Conservation (phyloP, 306 rosid species). For the Chamaecrista fasciculata region DNA sequence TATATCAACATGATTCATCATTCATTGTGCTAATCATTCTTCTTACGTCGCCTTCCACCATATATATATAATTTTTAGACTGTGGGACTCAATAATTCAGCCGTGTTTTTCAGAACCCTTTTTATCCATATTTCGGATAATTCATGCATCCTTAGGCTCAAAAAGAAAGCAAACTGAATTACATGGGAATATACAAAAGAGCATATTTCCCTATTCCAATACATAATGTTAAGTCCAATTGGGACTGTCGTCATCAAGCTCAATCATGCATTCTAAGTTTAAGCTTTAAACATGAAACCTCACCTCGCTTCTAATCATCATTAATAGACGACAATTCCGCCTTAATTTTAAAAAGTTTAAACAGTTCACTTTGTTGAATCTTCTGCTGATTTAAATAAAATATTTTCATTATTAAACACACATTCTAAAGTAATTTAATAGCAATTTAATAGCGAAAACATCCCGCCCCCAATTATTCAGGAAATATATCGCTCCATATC, state of each 20-base stretch:
- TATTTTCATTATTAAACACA: no score
- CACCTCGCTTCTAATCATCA: background rate
- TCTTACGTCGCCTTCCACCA: conserved; percentile 29
- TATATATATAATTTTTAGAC: background rate
- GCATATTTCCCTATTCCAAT: background rate
- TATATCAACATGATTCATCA: background rate
- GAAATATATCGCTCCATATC: no score
- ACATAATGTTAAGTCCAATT: background rate
- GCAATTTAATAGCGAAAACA: no score
- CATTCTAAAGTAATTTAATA: no score
- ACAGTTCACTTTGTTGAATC: no score
- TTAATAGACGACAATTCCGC: no score
- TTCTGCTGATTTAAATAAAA: no score
- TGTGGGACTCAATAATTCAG: conserved; percentile 24
- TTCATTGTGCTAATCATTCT: conserved; percentile 24
- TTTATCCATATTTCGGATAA: conserved; percentile 13
- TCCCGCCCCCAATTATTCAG: no score
- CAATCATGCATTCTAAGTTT: conserved; percentile 5
- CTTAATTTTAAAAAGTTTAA: no score
- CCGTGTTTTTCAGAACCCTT: background rate
- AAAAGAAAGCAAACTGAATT: background rate
- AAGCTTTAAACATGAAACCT: conserved; percentile 17
- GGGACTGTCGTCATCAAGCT: background rate
- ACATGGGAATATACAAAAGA: background rate
- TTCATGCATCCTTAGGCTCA: background rate